Conservation (phyloP, 169 alveolate genomes). For the Neospora caninum region DNA sequence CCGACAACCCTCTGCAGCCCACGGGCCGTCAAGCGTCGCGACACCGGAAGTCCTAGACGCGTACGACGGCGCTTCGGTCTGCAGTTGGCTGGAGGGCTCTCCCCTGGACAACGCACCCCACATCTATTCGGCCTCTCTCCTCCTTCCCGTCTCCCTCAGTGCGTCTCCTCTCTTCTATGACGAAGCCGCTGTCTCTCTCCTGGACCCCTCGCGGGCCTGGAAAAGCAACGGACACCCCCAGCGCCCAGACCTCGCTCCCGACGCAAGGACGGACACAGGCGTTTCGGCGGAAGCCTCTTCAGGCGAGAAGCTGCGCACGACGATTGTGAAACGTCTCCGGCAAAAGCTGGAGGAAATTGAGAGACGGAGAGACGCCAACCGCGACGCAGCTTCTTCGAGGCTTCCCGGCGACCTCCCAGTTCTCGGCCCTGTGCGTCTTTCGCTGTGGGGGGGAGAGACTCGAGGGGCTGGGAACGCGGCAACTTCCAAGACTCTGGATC, state of each 20-base stretch:
- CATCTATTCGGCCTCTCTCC: neutral
- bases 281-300: neutral
- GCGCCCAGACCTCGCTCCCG: neutral
- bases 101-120: neutral
- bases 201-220: neutral
- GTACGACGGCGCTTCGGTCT: constrained; percentile 26
- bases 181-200: neutral
- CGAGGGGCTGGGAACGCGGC: neutral
- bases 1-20: neutral
- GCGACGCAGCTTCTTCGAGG: neutral
- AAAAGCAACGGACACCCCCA: neutral
- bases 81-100: neutral
- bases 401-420: neutral
- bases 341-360: neutral
- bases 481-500: neutral
- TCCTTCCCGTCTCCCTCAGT: neutral
- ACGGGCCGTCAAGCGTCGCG: neutral
- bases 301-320: neutral
- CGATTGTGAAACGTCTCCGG: neutral
- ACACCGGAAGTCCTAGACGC: neutral
- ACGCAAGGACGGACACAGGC: neutral
- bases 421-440: neutral
- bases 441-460: neutral
- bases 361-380: neutral
- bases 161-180: neutral